Evolutionary conservation across 2,329 filamentous ascomycete species (phyloP), one percentile per base, ranked within the genome.

Genomic region (Fusarium solani-melongenae): DNA sequence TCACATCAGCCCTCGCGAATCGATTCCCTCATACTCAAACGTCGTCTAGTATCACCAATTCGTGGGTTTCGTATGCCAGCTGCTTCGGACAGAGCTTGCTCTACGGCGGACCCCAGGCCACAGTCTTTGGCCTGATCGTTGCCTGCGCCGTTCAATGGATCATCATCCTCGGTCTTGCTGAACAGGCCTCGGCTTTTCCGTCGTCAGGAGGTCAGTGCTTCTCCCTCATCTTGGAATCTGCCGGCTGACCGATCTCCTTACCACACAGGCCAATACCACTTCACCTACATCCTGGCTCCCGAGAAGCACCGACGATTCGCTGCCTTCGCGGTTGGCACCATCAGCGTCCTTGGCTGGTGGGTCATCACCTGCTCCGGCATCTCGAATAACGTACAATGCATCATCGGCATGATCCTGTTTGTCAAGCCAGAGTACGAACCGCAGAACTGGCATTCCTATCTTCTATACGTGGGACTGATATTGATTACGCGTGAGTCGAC

Each of bases 361-460:
- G 65, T 75, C 4, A 69, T 75, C 11, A 74, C 73, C 11, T 75
- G 71, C 62, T 75, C 71, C 6, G 73, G 73, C 12, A 66, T 75
- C 24, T 75, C 71, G 17, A 69, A 69, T 29, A 67, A 66, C 10
- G 69, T 69, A 7, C 64, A 69, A 44, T 70, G 46, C n/a, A 74
- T 72, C 53, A 65, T 72, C 6, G 73, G 71, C 15, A 74, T 75
- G 62, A 38, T 69, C 31, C 17, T 59, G 6, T 73, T 73, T 29
- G 41, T 55, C 6, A 58, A 72, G 10, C 72, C 72, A 1, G 58
- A 61, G 20, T 73, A 53, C 24, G 55, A 65, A 14, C 29, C 72
- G 2, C 56, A 70, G 29, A 38, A 69, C 46, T 75, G 72, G 72
- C 72, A 75, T 14, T 67, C 64, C 3, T 75, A 73, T 27, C 33